phyloP scores from a whole-genome alignment of 2,329 filamentous ascomycete species.

The Hymenotorrendiella dingleyae region DNA sequence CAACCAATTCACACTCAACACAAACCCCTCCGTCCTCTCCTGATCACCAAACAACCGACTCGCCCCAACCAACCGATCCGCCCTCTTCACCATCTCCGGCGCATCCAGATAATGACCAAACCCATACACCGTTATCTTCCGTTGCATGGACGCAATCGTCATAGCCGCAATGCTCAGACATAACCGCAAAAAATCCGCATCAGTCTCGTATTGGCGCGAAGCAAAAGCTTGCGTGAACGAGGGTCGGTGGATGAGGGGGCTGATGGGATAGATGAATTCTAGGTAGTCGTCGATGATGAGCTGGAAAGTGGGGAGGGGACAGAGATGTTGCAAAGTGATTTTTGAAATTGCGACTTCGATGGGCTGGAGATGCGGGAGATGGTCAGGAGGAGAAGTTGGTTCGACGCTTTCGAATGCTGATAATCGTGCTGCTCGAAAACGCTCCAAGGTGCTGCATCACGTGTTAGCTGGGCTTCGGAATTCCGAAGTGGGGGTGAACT shows the following conservation, averaged over 20 bases:
- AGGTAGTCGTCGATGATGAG: constrained; percentile 19
- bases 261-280: constrained; percentile 19
- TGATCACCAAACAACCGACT: too few species aligned
- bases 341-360: background rate
- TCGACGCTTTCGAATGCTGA: background rate
- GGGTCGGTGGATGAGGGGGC: constrained; percentile 20
- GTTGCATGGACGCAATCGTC: constrained; percentile 23
- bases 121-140: too few species aligned
- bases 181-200: constrained; percentile 18
- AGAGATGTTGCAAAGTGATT: constrained; percentile 14
- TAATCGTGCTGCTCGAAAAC: background rate
- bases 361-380: background rate
- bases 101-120: too few species aligned
- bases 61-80: too few species aligned
- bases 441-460: background rate
- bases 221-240: constrained; percentile 6
- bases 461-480: too few species aligned
- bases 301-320: constrained; percentile 15
- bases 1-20: constrained; percentile 7
- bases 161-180: constrained; percentile 22
- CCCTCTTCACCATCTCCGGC: too few species aligned
- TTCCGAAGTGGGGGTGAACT: too few species aligned
- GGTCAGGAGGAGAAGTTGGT: background rate
- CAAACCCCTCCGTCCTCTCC: too few species aligned
- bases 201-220: constrained; percentile 7